Evolutionary conservation across 2,329 filamentous ascomycete species (phyloP).

Genomic region (Sphaerulina vaccinii): DNA sequence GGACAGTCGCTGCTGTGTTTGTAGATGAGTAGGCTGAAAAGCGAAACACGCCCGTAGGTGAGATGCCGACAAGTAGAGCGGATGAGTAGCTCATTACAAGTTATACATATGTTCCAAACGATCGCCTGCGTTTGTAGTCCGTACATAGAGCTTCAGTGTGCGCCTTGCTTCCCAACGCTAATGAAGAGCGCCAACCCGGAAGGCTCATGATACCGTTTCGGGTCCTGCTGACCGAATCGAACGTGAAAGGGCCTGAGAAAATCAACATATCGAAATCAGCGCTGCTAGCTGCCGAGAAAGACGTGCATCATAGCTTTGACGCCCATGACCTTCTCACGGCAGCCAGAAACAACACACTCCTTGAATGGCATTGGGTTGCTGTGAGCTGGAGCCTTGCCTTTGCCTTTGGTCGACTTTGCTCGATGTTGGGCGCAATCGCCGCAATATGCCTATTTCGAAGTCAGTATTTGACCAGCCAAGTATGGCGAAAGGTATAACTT

Average conservation of each 20-base stretch:
- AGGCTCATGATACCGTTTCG: too few species aligned
- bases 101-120: too few species aligned
- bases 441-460: slow-evolving; percentile 50
- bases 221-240: too few species aligned
- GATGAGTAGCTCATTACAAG: too few species aligned
- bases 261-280: neutral
- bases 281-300: slow-evolving; percentile 30
- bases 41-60: too few species aligned
- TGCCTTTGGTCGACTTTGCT: slow-evolving; percentile 12
- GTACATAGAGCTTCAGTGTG: too few species aligned
- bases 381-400: slow-evolving; percentile 29
- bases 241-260: neutral
- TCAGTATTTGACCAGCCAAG: slow-evolving; percentile 8
- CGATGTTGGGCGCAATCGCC: slow-evolving; percentile 51
- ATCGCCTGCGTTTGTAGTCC: too few species aligned
- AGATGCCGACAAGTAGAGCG: too few species aligned
- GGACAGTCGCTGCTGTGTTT: too few species aligned
- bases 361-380: slow-evolving; percentile 41
- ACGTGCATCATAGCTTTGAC: slow-evolving; percentile 28
- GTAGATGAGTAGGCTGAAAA: too few species aligned
- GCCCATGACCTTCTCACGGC: slow-evolving; percentile 27
- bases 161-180: too few species aligned
- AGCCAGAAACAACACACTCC: slow-evolving; percentile 47
- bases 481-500: slow-evolving; percentile 38
- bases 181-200: too few species aligned